Evolutionary conservation across 2,329 filamentous ascomycete species (phyloP).

Genomic region (Botryotinia convoluta): DNA sequence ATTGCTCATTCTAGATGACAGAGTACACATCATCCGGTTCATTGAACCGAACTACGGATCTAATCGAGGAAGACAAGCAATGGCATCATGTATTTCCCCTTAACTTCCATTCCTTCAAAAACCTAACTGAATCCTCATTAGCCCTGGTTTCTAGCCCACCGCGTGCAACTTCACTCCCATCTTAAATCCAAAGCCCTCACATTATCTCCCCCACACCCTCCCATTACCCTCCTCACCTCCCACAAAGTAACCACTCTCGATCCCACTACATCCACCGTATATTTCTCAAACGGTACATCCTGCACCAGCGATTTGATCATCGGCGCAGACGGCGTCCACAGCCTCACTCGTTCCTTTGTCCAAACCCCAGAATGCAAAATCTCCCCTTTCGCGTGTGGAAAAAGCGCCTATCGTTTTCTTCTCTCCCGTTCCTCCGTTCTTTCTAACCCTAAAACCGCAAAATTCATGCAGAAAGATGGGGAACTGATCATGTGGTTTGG

Average conservation of each 20-base stretch:
- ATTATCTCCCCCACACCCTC: conserved; percentile 38
- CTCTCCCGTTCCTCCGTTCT: conserved; percentile 30
- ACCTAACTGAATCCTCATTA: background rate
- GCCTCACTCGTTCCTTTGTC: background rate
- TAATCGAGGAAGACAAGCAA: conserved; percentile 40
- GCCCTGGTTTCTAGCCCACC: conserved; percentile 53
- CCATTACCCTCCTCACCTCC: conserved; percentile 42
- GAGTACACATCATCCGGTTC: conserved; percentile 24
- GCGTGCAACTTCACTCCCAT: conserved; percentile 51
- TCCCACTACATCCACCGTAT: conserved; percentile 42
- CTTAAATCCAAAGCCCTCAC: conserved; percentile 49
- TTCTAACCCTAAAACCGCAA: conserved; percentile 40
- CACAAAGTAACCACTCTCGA: conserved; percentile 47
- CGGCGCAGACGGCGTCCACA: conserved; percentile 14
- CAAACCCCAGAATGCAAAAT: background rate
- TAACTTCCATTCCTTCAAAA: background rate
- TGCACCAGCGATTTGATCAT: background rate
- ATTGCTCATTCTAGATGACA: conserved; percentile 33
- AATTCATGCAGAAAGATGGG: conserved; percentile 36
- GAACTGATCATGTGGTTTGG: conserved; percentile 44
- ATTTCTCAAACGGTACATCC: conserved; percentile 45
- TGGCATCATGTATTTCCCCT: conserved; percentile 45
- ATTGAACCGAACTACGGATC: conserved; percentile 21
- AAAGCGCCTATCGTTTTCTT: conserved; percentile 31
- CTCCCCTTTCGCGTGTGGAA: conserved; percentile 23